Percentiles rank a stretch among this genome's conserved stretches.
These are phyloP conservation scores for Penicillium coffeae DNA, from an alignment of 495 filamentous ascomycete genomes.

Conservation along the genomic window DNA sequence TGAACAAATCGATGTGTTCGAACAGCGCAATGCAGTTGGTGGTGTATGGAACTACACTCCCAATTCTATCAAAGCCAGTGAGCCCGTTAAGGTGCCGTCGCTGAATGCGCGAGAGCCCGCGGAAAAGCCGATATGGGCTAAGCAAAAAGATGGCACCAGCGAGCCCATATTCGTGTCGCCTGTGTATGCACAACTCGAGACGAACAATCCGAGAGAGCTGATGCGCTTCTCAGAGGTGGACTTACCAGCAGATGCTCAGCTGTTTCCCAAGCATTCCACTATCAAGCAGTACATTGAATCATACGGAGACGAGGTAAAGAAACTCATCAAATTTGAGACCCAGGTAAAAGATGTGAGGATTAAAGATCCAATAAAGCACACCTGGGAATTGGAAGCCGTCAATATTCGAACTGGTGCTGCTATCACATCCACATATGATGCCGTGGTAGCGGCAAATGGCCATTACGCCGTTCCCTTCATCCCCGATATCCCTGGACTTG, in stretches of 20 bases:
- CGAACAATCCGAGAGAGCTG: slow-evolving; percentile 79
- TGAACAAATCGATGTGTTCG: slow-evolving; percentile 68
- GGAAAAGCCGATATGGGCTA: slow-evolving; percentile 43
- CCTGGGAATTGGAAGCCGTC: slow-evolving; percentile 54
- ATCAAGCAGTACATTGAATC: slow-evolving; percentile 70
- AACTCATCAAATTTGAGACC: slow-evolving; percentile 53
- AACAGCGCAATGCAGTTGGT: slow-evolving; percentile 70
- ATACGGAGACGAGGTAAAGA: slow-evolving; percentile 63
- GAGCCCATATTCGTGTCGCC: slow-evolving; percentile 59
- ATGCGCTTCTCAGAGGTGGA: slow-evolving; percentile 75
- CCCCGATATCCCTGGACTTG: slow-evolving; percentile 59
- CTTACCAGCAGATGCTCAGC: slow-evolving; percentile 57
- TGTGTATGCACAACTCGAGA: slow-evolving; percentile 75
- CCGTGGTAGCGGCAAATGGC: slow-evolving; percentile 78
- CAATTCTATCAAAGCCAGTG: slow-evolving; percentile 22
- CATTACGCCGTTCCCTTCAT: slow-evolving; percentile 73
- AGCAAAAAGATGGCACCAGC: slow-evolving; percentile 12
- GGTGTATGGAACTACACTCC: slow-evolving; percentile 75
- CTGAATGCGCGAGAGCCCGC: slow-evolving; percentile 36
- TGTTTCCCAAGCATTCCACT: slow-evolving; percentile 66
- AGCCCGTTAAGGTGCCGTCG: slow-evolving; percentile 36
- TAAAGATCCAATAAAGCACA: slow-evolving; percentile 14
- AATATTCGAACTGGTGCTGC: slow-evolving; percentile 40
- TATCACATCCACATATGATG: slow-evolving; percentile 54
- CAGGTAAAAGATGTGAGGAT: slow-evolving; percentile 51